These are phyloP conservation scores for Pseudocercospora crystallina DNA, from an alignment of 2,329 filamentous ascomycete species.

Conservation along the genomic window DNA sequence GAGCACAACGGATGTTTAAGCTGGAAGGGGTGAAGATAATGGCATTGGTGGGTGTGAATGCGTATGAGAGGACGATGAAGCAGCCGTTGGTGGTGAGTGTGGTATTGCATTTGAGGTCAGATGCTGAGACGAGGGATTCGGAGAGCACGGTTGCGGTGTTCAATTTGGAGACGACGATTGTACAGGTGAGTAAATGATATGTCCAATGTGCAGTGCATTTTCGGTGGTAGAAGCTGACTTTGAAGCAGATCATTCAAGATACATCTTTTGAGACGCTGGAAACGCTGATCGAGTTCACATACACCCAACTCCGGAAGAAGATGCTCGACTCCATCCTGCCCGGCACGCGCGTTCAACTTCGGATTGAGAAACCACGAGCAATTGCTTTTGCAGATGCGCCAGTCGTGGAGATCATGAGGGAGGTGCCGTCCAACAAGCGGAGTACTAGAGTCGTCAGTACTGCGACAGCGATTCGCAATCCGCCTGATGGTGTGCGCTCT, in stretches of 20 bases:
- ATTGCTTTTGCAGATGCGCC: slow-evolving; percentile 72
- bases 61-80: slow-evolving; percentile 64
- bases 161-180: slow-evolving; percentile 60
- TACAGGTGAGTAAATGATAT: slow-evolving; percentile 55
- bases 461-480: neutral
- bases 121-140: slow-evolving; percentile 6
- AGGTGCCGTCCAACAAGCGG: slow-evolving; percentile 15
- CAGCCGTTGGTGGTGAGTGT: slow-evolving; percentile 66
- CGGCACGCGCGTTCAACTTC: slow-evolving; percentile 58
- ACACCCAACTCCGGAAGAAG: slow-evolving; percentile 36
- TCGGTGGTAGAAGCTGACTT: slow-evolving; percentile 1
- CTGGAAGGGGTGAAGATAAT: slow-evolving; percentile 60
- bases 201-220: too few relatives aligned
- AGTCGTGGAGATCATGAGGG: slow-evolving; percentile 57
- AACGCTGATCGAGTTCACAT: slow-evolving; percentile 47
- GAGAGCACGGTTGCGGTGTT: slow-evolving; percentile 42
- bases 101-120: slow-evolving; percentile 57
- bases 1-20: slow-evolving; percentile 39
- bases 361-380: slow-evolving; percentile 70
- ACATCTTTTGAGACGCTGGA: slow-evolving; percentile 51
- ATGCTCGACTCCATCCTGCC: slow-evolving; percentile 35
- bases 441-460: slow-evolving; percentile 1
- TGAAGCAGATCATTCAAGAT: slow-evolving; percentile 40
- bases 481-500: neutral
- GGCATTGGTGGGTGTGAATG: slow-evolving; percentile 70